Conservation (phyloP, 2,329 filamentous ascomycete species). For the Trichothecium sympodiale region DNA sequence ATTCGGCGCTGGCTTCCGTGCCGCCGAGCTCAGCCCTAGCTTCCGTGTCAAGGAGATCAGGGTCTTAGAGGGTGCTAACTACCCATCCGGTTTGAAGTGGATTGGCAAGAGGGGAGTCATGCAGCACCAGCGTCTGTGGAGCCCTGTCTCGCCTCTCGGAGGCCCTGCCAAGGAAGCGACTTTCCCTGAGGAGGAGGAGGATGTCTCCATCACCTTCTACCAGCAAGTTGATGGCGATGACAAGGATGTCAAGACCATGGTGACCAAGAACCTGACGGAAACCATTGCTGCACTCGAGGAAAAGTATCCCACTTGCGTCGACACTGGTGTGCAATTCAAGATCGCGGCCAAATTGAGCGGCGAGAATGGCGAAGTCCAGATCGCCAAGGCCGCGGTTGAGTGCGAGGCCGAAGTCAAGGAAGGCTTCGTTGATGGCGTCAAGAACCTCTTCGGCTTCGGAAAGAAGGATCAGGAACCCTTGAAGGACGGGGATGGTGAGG, state of each 20-base stretch:
- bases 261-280: constrained; percentile 76
- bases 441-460: constrained; percentile 91
- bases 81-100: constrained; percentile 68
- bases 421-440: constrained; percentile 82
- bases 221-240: constrained; percentile 55
- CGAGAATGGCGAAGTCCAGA: constrained; percentile 68
- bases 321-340: constrained; percentile 69
- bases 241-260: constrained; percentile 52
- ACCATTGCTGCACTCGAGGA: constrained; percentile 70
- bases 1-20: constrained; percentile 91
- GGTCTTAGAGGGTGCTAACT: constrained; percentile 64
- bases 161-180: constrained; percentile 71
- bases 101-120: constrained; percentile 53
- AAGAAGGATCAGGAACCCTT: constrained; percentile 75
- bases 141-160: constrained; percentile 62
- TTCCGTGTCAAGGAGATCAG: constrained; percentile 98
- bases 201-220: constrained; percentile 71
- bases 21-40: constrained; percentile 80
- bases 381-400: constrained; percentile 65
- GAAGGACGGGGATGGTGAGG: constrained; percentile 46
- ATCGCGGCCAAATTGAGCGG: constrained; percentile 62
- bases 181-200: constrained; percentile 67
- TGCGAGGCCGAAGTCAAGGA: constrained; percentile 77
- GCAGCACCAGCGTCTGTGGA: constrained; percentile 75
- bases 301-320: constrained; percentile 60